Evolutionary conservation across 768 basidiomycete genomes (phyloP), one percentile per base, ranked within the genome.

Genomic region (Amanita muscaria): DNA sequence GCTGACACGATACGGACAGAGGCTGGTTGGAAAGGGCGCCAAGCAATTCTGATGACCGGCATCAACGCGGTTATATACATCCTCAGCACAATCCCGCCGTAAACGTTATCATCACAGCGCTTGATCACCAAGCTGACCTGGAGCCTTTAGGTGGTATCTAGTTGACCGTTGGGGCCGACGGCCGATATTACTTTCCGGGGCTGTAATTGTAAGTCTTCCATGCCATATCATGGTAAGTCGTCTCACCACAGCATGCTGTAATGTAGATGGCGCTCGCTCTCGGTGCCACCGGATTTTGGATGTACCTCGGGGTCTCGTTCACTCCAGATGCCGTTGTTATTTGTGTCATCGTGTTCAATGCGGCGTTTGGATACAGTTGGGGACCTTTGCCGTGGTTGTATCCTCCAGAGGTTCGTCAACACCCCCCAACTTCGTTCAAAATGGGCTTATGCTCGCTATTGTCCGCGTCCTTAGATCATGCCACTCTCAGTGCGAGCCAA

Each of bases 11-110:
- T 56, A 43, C 56, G 35, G 32, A 31, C 58, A 92, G 89, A 83
- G 71, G 93, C 93, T 40, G 92, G 93, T 46, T 97, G 92, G 91
- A 73, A 91, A 42, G 93, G 93, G 11, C 76, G 93, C 32, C 80
- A 93, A 56, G 93, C 93, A 8, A 78, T 97, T 48, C 69, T 97
- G 19, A 97, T 97, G 93, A 89, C 92, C 9, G 93, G 92, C 1
- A 86, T 96, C 57, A 97, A 96, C 56, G 77, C 84, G 6, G 68
- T 87, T 41, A 83, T 90, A 48, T 90, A 90, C 51, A 55, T 88
- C 16, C 64, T 85, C 12, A 83, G 81, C 56, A 88, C 89, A 3
- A 63, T 93, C 33, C 88, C 88, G 3, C 84, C 91, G 84, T 90
- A 50, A 48, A 84, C 60, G n/a, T 29, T 41, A 16, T 36, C 25